Percentiles rank a stretch among this genome's conserved stretches.
Evolutionary conservation across 768 basidiomycete species (phyloP).

Genomic region (Tubosaeta sp.): DNA sequence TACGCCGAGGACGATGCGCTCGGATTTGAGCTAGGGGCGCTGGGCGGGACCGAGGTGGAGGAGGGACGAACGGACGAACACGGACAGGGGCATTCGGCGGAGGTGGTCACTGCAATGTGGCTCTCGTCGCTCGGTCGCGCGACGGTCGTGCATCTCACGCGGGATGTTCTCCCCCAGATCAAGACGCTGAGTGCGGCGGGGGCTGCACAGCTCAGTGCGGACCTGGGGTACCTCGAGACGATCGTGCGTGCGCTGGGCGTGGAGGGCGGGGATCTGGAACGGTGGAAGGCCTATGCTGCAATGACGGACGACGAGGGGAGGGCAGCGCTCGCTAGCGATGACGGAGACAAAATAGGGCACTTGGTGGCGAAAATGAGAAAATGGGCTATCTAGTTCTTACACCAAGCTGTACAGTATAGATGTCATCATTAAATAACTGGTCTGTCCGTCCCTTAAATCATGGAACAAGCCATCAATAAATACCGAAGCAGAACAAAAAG

Average conservation of each 20-base stretch:
- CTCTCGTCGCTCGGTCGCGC: conserved; percentile 84
- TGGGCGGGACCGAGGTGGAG: conserved; percentile 63
- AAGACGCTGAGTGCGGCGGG: conserved; percentile 58
- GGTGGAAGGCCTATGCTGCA: conserved; percentile 71
- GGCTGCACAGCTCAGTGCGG: conserved; percentile 78
- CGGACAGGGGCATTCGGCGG: conserved; percentile 45
- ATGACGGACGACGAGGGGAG: conserved; percentile 49
- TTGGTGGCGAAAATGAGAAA: conserved; percentile 32
- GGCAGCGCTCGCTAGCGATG: conserved; percentile 14
- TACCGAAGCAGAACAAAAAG: conserved; percentile 16
- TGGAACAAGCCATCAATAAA: conserved; percentile 9
- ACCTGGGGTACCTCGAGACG: conserved; percentile 86
- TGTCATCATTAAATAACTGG: conserved; percentile 4
- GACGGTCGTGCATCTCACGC: conserved; percentile 70
- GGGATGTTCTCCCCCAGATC: conserved; percentile 68
- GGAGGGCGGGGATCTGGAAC: conserved; percentile 72
- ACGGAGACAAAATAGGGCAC: conserved; percentile 16
- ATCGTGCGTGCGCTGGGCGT: conserved; percentile 90
- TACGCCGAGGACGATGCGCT: conserved; percentile 91
- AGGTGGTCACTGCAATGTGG: conserved; percentile 87
- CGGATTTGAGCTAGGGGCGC: conserved; percentile 78
- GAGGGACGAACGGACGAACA: conserved; percentile 1
- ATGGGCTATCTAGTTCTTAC: conserved; percentile 17
- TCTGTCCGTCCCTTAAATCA: neutral
- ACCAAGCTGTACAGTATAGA: conserved; percentile 8